phyloP scores from a whole-genome alignment of 176 grass and related monocot genomes.

The Juncus inflexus region DNA sequence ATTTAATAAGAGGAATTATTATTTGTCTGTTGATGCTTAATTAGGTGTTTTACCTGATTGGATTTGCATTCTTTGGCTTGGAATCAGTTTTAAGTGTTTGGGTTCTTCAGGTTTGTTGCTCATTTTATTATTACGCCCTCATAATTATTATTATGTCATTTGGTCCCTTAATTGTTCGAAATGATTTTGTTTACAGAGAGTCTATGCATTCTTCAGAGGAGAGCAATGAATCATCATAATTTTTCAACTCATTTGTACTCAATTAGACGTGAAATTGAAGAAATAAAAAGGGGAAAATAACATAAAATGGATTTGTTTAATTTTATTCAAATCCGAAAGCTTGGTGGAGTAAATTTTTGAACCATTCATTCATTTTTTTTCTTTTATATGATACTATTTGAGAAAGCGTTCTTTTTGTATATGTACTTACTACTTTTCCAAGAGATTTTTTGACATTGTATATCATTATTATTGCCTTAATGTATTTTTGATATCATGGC shows the following conservation, averaged over 20 bases:
- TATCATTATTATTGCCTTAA: no score
- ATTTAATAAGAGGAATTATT: conserved; percentile 14
- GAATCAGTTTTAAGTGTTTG: conserved; percentile 82
- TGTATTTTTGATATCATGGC: no score
- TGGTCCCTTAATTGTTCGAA: not conserved
- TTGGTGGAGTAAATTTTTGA: conserved; percentile 28
- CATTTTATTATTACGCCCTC: not conserved
- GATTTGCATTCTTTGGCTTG: conserved; percentile 66
- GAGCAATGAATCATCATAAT: conserved; percentile 11
- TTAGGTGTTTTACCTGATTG: conserved; percentile 67
- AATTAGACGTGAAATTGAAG: conserved; percentile 4
- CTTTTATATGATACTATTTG: no score
- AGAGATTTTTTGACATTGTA: no score
- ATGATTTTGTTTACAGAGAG: conserved; percentile 19
- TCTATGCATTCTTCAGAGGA: conserved; percentile 24
- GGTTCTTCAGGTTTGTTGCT: conserved; percentile 71
- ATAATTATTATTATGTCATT: conserved; percentile 2
- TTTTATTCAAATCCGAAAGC: conserved; percentile 17
- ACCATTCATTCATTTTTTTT: no score
- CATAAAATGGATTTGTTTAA: conserved; percentile 27
- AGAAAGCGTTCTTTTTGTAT: no score
- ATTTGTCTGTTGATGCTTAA: conserved; percentile 15
- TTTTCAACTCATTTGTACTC: not conserved
- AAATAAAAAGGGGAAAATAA: conserved; percentile 17
- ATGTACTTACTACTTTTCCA: no score